Conservation (phyloP, 2,329 filamentous ascomycete species). For the Neonectria neomacrospora region DNA sequence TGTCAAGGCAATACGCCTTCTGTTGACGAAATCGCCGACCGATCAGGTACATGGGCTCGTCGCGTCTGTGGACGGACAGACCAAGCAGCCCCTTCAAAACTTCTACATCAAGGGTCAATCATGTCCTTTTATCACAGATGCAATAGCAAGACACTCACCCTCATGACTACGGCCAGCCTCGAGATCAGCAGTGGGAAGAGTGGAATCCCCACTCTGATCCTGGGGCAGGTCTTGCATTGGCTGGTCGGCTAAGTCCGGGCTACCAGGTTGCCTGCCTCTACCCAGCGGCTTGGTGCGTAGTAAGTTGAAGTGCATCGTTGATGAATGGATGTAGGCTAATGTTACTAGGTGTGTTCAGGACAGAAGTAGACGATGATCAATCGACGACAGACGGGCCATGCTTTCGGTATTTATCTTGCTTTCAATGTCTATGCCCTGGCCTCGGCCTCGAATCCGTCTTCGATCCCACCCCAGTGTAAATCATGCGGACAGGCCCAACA, state of each 20-base stretch:
- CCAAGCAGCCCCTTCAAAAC: not conserved
- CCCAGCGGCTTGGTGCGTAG: not conserved
- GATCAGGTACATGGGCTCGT: conserved; percentile 1
- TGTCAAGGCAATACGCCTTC: not conserved
- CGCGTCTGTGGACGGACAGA: not conserved
- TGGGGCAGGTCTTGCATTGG: not conserved
- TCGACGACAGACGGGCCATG: not conserved
- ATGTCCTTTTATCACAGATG: not conserved
- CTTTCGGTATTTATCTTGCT: not conserved
- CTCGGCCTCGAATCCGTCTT: not conserved
- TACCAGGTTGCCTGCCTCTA: not conserved
- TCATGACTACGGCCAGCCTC: not conserved
- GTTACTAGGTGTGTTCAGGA: not conserved
- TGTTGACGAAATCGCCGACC: not conserved
- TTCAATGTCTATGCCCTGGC: not conserved
- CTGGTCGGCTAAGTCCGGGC: not conserved
- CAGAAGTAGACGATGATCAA: not conserved
- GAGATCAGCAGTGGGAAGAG: not conserved
- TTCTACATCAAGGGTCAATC: not conserved
- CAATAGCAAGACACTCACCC: not conserved
- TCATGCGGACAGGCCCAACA: not conserved
- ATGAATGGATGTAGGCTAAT: not conserved
- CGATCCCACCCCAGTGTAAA: not conserved
- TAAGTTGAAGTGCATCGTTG: not conserved
- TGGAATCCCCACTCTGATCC: not conserved